A percentile compares a stretch with the other conserved stretches of the same genome.
These are phyloP conservation scores for Prunus mume DNA, from an alignment of 306 rosid genomes.

Conservation along the genomic window DNA sequence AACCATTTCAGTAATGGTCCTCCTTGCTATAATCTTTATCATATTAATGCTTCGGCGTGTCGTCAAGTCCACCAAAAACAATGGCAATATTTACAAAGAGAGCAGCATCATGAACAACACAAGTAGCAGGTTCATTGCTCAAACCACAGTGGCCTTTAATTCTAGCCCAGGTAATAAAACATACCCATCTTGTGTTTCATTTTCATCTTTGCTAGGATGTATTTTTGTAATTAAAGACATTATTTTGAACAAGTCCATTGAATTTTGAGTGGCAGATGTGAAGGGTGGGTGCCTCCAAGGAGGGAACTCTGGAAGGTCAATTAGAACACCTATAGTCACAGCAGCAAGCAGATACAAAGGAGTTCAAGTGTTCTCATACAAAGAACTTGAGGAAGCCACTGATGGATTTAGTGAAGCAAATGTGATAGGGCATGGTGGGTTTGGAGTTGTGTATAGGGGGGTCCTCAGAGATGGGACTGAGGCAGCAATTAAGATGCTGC, in stretches of 20 bases:
- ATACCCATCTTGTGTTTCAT: not conserved
- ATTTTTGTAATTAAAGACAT: not conserved
- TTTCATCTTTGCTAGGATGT: not conserved
- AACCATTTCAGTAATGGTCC: conserved; percentile 27
- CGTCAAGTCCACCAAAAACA: conserved; percentile 39
- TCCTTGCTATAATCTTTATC: conserved; percentile 47
- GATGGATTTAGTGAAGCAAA: conserved; percentile 58
- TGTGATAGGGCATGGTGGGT: conserved; percentile 61
- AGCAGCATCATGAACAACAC: conserved; percentile 33
- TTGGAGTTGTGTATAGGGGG: conserved; percentile 71
- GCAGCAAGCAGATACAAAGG: conserved; percentile 48
- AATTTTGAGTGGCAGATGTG: conserved; percentile 52
- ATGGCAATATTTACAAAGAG: conserved; percentile 35
- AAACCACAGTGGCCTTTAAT: conserved; percentile 40
- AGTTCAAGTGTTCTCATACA: conserved; percentile 86
- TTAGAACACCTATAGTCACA: conserved; percentile 5
- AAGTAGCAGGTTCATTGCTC: conserved; percentile 56
- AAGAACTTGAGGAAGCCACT: conserved; percentile 77
- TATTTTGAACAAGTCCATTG: not conserved
- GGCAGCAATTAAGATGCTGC: conserved; percentile 74
- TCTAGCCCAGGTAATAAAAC: conserved; percentile 73
- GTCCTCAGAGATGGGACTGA: conserved; percentile 73
- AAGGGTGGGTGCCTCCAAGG: conserved; percentile 79
- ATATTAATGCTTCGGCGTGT: conserved; percentile 54
- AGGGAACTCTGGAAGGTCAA: conserved; percentile 46